These are phyloP conservation scores for Microsporum canis DNA, from an alignment of 2,329 filamentous ascomycete species.

Conservation along the genomic window DNA sequence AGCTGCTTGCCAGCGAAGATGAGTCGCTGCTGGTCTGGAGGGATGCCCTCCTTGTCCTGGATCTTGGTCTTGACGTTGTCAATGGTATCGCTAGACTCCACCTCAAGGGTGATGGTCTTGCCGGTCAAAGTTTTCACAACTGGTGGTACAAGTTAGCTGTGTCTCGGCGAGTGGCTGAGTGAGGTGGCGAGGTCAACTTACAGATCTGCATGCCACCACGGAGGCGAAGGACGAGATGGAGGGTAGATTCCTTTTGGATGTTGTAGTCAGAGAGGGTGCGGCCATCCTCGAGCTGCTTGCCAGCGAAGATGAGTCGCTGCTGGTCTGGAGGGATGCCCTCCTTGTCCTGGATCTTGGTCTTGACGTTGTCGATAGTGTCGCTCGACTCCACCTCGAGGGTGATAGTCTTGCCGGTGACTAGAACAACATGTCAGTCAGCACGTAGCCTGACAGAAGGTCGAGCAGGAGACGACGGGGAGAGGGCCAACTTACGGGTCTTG, in stretches of 20 bases:
- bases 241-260: constrained; percentile 53
- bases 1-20: constrained; percentile 96
- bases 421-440: constrained; percentile 6
- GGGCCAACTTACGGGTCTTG: constrained; percentile 66
- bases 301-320: constrained; percentile 48
- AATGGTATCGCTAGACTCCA: constrained; percentile 70
- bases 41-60: constrained; percentile 95
- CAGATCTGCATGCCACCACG: constrained; percentile 55
- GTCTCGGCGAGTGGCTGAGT: constrained; percentile 9
- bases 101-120: constrained; percentile 56
- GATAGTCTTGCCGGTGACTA: constrained; percentile 51
- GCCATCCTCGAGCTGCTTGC: constrained; percentile 48
- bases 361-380: constrained; percentile 44
- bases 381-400: constrained; percentile 40
- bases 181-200: constrained; percentile 26
- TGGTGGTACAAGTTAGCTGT: constrained; percentile 13
- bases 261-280: constrained; percentile 46
- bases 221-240: constrained; percentile 65
- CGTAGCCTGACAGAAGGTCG: constrained; percentile 23
- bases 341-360: constrained; percentile 51
- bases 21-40: constrained; percentile 87
- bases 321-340: constrained; percentile 49
- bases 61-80: constrained; percentile 97
- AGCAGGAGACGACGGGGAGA: constrained; percentile 8
- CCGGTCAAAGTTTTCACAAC: constrained; percentile 50